These are phyloP conservation scores for Suhomyces ambrosiae DNA, from an alignment of 1,139 yeast species.

Conservation along the genomic window DNA sequence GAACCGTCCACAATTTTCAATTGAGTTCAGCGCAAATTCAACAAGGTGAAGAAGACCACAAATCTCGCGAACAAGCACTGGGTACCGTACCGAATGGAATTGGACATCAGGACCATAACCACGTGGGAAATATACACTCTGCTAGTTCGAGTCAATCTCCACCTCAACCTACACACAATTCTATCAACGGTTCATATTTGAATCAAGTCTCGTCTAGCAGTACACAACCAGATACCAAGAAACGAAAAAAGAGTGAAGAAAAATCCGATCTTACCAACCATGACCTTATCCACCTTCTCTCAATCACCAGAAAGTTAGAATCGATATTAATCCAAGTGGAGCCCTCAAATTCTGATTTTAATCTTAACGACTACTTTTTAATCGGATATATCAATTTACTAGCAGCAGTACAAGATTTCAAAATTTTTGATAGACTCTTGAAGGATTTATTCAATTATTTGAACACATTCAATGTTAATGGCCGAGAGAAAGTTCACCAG, in stretches of 20 bases:
- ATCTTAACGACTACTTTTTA: conserved; percentile 32
- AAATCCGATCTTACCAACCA: conserved; percentile 16
- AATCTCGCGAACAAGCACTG: background rate
- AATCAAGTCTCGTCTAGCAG: too few relatives aligned
- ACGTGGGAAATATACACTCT: background rate
- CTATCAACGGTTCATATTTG: too few relatives aligned
- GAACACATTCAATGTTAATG: conserved; percentile 20
- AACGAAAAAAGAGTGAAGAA: conserved; percentile 13
- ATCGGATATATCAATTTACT: conserved; percentile 34
- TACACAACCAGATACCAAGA: conserved; percentile 6
- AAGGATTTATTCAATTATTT: conserved; percentile 31
- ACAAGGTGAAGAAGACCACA: conserved; percentile 2
- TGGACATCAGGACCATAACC: background rate
- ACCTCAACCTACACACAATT: background rate
- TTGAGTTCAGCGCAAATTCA: conserved; percentile 14
- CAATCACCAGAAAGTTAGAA: conserved; percentile 37
- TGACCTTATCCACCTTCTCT: conserved; percentile 36
- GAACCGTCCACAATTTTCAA: conserved; percentile 66
- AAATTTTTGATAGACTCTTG: conserved; percentile 26
- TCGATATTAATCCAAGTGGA: conserved; percentile 23
- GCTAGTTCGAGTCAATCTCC: background rate
- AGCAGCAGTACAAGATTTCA: conserved; percentile 19
- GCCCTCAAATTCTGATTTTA: conserved; percentile 16
- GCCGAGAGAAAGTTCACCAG: conserved; percentile 4
- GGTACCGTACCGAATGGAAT: too few relatives aligned